Base-by-base conservation (phyloP, 2,329 filamentous ascomycete genomes). In the Penicillium sp. region DNA sequence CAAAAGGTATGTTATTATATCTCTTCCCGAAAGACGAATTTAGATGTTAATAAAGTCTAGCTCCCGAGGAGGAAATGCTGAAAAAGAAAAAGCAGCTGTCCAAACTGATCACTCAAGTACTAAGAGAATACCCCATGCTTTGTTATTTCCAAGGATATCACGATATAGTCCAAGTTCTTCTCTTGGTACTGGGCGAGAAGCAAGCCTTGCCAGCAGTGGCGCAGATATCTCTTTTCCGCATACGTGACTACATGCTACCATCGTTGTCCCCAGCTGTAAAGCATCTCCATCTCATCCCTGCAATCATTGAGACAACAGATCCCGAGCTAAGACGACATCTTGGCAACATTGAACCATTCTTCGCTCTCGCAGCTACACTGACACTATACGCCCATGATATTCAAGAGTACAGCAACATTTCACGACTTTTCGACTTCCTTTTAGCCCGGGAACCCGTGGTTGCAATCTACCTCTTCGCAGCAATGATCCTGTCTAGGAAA, bases 131-230 rank as follows among this genome's bases (percentile, higher is more conserved):
- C 68, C 91, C 92, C 16, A 87, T 88, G 72, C 84, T 99, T 36
- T 91, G 87, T 79, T 99, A 99, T 77, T 99, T 99, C 75, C 94
- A 99, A 78, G 94, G 94, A 72, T 99, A 95, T 73, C 94, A 99
- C 75, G 94, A 99, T 77, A 97, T 99, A 69, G 94, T 91, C 66
- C 95, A 99, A 76, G 94, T 99, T 25, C 83, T 99, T 58, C 84
- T 97, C 40, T 83, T 99, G 15, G 92, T 97, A 11, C 81, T 99
- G 4, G 87, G 88, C 0, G 77, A 84, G 10, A 69, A 80, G 23
- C 72, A 80, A 53, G 87, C 90, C 16, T 79, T 82, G 19, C 74
- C 80, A 7, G 85, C 88, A 16, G 85, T 95, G 33, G 83, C 89
- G 34, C 88, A 90, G n/a, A 85, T 99, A 57, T 96, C 92, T 3